Evolutionary conservation across 306 rosid species (phyloP), one percentile per base, ranked within the genome.

Genomic region (Gastrolobium villosum): DNA sequence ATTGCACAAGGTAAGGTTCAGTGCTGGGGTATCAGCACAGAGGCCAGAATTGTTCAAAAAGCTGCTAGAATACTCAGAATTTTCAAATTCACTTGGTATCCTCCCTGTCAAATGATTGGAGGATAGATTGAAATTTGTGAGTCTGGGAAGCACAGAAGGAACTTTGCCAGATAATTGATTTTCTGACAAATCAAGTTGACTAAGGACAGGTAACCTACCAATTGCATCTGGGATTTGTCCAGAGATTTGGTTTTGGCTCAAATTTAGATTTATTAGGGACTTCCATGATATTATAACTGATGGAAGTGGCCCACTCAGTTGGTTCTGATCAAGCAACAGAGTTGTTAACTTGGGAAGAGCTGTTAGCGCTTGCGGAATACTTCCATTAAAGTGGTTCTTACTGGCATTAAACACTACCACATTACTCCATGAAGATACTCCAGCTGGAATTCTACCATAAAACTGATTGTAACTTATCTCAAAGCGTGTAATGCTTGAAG

Each of bases 31-130:
- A 20, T 20, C 26, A 20, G 26, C 26, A 20, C 26, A 20, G 0
- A 20, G 94, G 30, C 82, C 85, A 5, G 81, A 62, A 70, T 91
- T 88, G 81, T 86, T 54, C 84, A 85, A 82, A 84, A 91, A 91
- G 85, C 89, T 86, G n/a, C 3, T 35, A 0, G 55, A 68, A 80
- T 66, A 81, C 0, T 54, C 88, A 26, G 63, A 0, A 63, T 70
- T 88, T 49, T 83, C 90, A 0, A 88, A 34, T 10, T 13, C 72
- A 49, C 13, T 41, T 2, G 92, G 94, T 20, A 91, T 53, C 32
- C 30, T 72, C 30, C 94, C 90, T 0, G 72, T 30, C 41, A 91
- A 78, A 6, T 4, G 71, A 81, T 91, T 87, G 64, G 74, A 77
- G 44, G 81, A 77, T 2, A 77, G 67, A 45, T 77, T 77, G 57